Conservation (phyloP, 2,329 filamentous ascomycete species). For the Xylariaceae sp. region DNA sequence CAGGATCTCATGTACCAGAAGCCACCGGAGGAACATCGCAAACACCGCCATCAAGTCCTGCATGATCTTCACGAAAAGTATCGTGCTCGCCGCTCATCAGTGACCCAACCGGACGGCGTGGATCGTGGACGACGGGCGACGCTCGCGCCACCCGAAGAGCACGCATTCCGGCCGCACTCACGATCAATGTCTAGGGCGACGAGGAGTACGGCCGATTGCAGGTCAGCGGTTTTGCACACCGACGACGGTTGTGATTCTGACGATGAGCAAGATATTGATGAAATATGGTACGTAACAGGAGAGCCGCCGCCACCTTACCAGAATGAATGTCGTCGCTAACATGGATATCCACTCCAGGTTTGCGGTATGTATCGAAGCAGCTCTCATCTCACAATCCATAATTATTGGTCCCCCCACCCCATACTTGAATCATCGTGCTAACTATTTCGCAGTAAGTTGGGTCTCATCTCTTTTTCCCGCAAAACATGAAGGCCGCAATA, state of each 20-base stretch:
- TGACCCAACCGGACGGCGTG: neutral
- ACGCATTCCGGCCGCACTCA: constrained; percentile 31
- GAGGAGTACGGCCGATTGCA: constrained; percentile 23
- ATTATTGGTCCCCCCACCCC: no score
- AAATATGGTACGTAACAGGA: constrained; percentile 52
- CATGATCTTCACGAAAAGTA: constrained; percentile 34
- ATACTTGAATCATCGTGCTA: neutral
- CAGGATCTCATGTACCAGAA: constrained; percentile 61
- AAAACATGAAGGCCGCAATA: neutral
- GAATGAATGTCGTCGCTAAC: constrained; percentile 5
- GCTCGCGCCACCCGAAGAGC: constrained; percentile 25
- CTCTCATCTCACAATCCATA: neutral
- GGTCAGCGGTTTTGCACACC: constrained; percentile 31
- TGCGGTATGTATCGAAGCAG: constrained; percentile 33
- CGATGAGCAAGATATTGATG: constrained; percentile 65
- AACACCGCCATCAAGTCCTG: constrained; percentile 17
- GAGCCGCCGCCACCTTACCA: neutral
- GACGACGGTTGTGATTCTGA: constrained; percentile 38
- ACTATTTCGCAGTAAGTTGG: constrained; percentile 14
- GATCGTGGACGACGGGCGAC: constrained; percentile 19
- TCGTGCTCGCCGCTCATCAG: constrained; percentile 25
- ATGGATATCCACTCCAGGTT: constrained; percentile 40
- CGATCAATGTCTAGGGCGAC: constrained; percentile 30
- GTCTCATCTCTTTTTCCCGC: neutral
- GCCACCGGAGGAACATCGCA: constrained; percentile 19